Base-by-base conservation (phyloP, 768 basidiomycete genomes). In the Lyophyllum semitale region DNA sequence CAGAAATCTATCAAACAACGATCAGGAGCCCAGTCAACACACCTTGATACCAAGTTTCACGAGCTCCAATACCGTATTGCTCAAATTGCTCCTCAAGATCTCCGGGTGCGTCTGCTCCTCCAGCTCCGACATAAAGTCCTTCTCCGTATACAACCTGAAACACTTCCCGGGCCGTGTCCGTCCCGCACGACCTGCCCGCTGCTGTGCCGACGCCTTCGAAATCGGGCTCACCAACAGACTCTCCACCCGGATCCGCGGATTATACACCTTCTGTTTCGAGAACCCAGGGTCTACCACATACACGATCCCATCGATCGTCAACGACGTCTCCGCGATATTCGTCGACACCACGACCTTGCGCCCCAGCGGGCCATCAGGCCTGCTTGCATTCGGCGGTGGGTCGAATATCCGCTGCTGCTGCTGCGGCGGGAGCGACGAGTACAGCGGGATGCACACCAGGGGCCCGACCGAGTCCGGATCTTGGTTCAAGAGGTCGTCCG, bases 231-330 rank as follows among this genome's bases (percentile, higher is more conserved):
- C 95, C 17, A 98, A 75, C 51, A 99, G 76, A 57, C 88, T 90
- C 75, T 99, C 96, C 18, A 98, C 96, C 44, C 96, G 87, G 56
- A 98, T 97, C 27, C 96, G 84, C 0, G 96, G 97, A 69, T 98
- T 98, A 77, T 98, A 99, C 46, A 98, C 89, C 68, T 96, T 98
- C 73, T 98, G 96, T 73, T 99, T 96, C 30, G 91, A 95, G 75
- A 98, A 97, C 1, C 95, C 95, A 0, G 95, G 93, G 66, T 98
- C 96, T 43, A 98, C 95, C 54, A 98, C 96, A 64, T 98, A 99
- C n/a, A 99, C 95, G 64, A 99, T 98, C 20, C 96, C 96, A 62
- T 99, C 96, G 54, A 99, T 98, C 2, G 96, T 99, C 40, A 98
- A 74, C 2, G 94, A 96, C 1, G 96, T 98, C 72, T 99, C 96